Base-by-base conservation (phyloP, 2,329 filamentous ascomycete species). In the Aureobasidium namibiae region DNA sequence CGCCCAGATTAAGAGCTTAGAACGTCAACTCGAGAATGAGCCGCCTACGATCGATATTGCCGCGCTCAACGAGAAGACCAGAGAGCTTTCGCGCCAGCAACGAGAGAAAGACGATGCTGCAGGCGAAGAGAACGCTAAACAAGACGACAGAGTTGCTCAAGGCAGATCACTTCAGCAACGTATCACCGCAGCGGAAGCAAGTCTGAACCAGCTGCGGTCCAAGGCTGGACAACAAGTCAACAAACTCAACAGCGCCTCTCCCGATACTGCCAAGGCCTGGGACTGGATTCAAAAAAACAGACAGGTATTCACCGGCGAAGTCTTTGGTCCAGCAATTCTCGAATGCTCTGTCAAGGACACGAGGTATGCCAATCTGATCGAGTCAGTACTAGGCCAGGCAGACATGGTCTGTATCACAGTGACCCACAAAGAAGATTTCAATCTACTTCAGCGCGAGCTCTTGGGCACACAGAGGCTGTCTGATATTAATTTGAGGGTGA, bases 281-380 rank as follows among this genome's bases (percentile, higher is more conserved):
- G 79, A 85, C 42, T 99, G 92, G 92, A 80, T 97, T 54, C 81
- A 89, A 67, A 72, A 83, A 2, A 84, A 99, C 69, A 80, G 80
- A 61, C 69, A 80, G 58, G 72, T 81, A 50, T 94, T 96, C 63
- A 82, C 88, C 67, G 84, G 87, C 64, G 80, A 87, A 60, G 85
- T 96, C 4, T 90, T 88, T 68, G 90, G 89, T 0, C 92, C 92
- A 6, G 85, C 92, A 0, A 82, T 94, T 67, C 76, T 96, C 33
- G 87, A 82, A 60, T 96, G 91, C 72, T 88, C 87, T 0, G 76
- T 96, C 56, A 91, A 86, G 65, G 83, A 95, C 65, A 79, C 84
- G 36, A 80, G 76, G 57, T 90, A 88, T 69, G 82, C 82, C 11
- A 74, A 82, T 65, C 78, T 78, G 13, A 70, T 89, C 9, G 87